Conservation (phyloP, 2,329 filamentous ascomycete genomes). For the Corynespora cassiicola region DNA sequence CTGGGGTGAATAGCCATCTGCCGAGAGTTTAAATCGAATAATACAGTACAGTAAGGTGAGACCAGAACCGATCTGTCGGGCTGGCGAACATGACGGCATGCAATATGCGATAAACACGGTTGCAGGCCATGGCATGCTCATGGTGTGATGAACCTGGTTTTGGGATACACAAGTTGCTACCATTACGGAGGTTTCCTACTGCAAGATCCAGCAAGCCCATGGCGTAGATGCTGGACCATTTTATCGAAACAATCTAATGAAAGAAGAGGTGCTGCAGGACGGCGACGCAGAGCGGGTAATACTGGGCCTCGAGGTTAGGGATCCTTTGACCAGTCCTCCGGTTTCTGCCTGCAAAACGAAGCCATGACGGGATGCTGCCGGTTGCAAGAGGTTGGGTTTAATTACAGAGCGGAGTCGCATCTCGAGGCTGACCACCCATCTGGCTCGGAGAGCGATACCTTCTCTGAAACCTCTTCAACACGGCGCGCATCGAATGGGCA, state of each 20-base stretch:
- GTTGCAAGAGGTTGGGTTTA: constrained; percentile 16
- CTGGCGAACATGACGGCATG: constrained; percentile 1
- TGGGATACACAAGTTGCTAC: constrained; percentile 8
- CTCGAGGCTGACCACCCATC: constrained; percentile 33
- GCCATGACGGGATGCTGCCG: too few relatives aligned
- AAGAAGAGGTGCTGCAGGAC: constrained; percentile 5
- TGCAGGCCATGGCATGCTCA: constrained; percentile 6
- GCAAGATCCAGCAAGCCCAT: constrained; percentile 1
- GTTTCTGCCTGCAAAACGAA: too few relatives aligned
- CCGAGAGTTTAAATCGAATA: too few relatives aligned
- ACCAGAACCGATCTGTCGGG: constrained; percentile 9
- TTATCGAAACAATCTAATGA: constrained; percentile 8
- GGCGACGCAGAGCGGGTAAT: too few relatives aligned
- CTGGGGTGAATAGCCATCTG: too few relatives aligned
- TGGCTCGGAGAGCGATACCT: constrained; percentile 7
- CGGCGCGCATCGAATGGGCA: constrained; percentile 16
- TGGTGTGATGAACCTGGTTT: constrained; percentile 12
- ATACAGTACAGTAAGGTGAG: constrained; percentile 6
- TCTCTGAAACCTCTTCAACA: constrained; percentile 17
- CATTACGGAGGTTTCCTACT: constrained; percentile 5
- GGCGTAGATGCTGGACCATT: background rate
- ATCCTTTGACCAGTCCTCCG: constrained; percentile 11
- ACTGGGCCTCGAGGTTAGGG: constrained; percentile 9
- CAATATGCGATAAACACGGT: background rate
- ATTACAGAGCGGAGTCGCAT: constrained; percentile 20